Conservation (phyloP, 345 rosid genomes). For the Bretschneidera sinensis region DNA sequence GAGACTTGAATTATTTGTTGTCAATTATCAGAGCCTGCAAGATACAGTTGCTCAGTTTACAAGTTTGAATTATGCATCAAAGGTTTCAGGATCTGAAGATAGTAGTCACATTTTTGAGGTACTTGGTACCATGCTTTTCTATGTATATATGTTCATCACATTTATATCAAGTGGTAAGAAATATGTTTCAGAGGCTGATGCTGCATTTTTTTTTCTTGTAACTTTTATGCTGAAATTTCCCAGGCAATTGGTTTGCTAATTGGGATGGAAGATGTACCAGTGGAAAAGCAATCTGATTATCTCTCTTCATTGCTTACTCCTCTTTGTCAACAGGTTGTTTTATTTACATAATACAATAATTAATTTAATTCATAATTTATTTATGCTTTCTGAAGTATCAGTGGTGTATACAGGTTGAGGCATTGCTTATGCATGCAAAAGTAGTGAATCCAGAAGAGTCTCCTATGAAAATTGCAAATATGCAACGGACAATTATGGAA, state of each 20-base stretch:
- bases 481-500: conserved; percentile 76
- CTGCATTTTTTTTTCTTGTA: too few species aligned
- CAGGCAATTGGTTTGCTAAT: conserved; percentile 91
- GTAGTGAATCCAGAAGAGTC: conserved; percentile 44
- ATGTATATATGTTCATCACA: neutral
- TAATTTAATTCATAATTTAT: too few species aligned
- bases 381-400: conserved; percentile 14
- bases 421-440: conserved; percentile 49
- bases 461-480: conserved; percentile 43
- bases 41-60: conserved; percentile 70
- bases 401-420: conserved; percentile 59
- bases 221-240: conserved; percentile 6
- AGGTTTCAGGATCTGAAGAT: conserved; percentile 71
- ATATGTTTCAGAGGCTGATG: conserved; percentile 1
- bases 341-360: too few species aligned
- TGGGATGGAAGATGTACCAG: conserved; percentile 83
- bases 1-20: too few species aligned
- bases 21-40: too few species aligned
- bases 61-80: conserved; percentile 38
- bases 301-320: conserved; percentile 81
- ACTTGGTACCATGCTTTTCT: too few species aligned
- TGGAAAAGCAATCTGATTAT: conserved; percentile 83
- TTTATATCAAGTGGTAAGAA: conserved; percentile 8
- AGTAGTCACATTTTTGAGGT: conserved; percentile 82
- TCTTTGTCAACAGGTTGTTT: too few species aligned